Conservation (phyloP, 179 eudicot genomes). For the Beta corolliflora region DNA sequence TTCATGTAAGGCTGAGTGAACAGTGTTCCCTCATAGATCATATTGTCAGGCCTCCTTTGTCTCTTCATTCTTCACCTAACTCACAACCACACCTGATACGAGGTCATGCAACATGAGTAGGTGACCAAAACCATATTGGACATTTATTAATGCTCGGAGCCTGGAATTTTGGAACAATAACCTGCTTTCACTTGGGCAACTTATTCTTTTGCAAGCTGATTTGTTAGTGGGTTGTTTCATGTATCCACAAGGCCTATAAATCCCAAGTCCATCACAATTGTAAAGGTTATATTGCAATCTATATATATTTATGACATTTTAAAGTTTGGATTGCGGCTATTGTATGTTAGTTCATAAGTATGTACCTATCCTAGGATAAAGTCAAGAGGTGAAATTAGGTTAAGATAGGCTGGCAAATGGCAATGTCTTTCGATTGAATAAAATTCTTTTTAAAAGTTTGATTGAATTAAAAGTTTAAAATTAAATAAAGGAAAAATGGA, state of each 20-base stretch:
- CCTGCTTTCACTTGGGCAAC: background rate
- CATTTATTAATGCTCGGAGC: background rate
- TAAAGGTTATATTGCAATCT: background rate
- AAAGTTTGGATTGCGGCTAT: background rate
- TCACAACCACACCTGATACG: conserved; percentile 1
- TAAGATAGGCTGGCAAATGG: background rate
- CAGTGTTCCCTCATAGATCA: background rate
- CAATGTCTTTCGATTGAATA: background rate
- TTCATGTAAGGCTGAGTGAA: background rate
- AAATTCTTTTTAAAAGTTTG: too few relatives aligned
- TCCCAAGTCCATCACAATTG: background rate
- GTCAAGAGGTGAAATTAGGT: background rate
- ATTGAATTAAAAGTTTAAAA: background rate
- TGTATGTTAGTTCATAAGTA: background rate
- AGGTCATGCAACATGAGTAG: background rate
- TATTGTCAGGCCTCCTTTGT: background rate
- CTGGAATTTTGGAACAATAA: background rate
- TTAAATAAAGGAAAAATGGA: too few relatives aligned
- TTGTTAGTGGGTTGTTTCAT: background rate
- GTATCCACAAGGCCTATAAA: background rate
- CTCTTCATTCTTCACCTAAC: background rate
- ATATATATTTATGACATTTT: background rate
- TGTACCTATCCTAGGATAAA: background rate
- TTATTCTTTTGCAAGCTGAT: background rate
- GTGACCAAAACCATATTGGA: background rate